phyloP scores from a whole-genome alignment of 768 basidiomycete species.

The Omphalotus guepiniiformis region DNA sequence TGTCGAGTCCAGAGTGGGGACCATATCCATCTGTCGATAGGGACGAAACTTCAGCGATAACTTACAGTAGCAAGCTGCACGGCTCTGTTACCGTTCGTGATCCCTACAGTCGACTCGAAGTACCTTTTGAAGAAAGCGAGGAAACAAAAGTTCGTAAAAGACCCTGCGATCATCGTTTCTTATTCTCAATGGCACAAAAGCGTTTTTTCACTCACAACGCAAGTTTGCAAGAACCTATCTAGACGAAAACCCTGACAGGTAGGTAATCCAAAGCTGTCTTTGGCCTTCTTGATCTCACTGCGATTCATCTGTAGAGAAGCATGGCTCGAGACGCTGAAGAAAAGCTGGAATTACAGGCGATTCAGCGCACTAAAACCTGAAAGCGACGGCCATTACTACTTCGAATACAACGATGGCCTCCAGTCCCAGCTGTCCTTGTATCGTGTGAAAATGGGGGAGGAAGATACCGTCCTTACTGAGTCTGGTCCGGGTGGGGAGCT shows the following conservation, averaged over 20 bases:
- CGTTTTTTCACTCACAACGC: constrained; percentile 1
- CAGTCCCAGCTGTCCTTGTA: constrained; percentile 1
- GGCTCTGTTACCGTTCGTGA: constrained; percentile 5
- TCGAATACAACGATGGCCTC: constrained; percentile 6
- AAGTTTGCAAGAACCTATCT: constrained; percentile 1
- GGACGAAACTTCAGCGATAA: constrained; percentile 3
- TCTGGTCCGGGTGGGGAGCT: constrained; percentile 6
- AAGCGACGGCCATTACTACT: constrained; percentile 3
- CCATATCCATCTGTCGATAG: constrained; percentile 1
- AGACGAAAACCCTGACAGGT: constrained; percentile 5
- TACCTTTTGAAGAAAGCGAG: not conserved
- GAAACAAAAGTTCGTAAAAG: constrained; percentile 3
- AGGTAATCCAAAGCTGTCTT: not conserved
- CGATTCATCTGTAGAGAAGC: not conserved
- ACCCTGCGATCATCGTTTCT: not conserved
- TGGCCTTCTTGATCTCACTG: not conserved
- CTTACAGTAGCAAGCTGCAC: not conserved
- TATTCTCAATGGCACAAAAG: not conserved
- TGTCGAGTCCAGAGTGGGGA: not conserved
- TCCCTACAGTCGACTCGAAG: constrained; percentile 1
- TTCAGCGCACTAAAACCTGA: constrained; percentile 1
- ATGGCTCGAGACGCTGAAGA: constrained; percentile 1
- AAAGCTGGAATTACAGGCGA: constrained; percentile 3
- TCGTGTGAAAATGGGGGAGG: constrained; percentile 1
- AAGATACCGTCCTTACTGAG: constrained; percentile 4